A percentile compares a stretch with the other conserved stretches of the same genome.
phyloP scores from a whole-genome alignment of 2,329 filamentous ascomycete species.

The Colletotrichum lindemuthianum region DNA sequence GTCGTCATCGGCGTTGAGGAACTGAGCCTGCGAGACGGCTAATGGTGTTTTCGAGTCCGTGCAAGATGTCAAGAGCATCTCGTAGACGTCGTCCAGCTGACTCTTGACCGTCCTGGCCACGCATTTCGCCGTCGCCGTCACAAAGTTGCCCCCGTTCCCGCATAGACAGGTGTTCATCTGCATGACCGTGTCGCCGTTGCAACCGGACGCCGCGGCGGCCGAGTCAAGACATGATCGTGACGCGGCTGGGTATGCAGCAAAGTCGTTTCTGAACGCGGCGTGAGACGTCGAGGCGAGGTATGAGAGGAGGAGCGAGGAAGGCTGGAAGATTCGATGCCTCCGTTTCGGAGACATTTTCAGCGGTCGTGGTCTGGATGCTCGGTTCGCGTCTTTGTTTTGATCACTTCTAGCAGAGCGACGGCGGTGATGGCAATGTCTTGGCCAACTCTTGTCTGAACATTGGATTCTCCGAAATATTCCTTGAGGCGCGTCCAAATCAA shows the following conservation, averaged over 20 bases:
- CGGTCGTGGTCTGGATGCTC: constrained; percentile 14
- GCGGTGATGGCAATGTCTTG: constrained; percentile 5
- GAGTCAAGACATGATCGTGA: constrained; percentile 24
- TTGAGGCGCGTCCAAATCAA: not conserved
- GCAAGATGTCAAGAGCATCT: constrained; percentile 56
- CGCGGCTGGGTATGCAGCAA: constrained; percentile 21
- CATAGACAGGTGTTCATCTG: constrained; percentile 31
- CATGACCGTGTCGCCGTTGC: constrained; percentile 24
- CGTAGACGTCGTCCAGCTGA: constrained; percentile 55
- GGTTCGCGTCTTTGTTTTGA: constrained; percentile 11
- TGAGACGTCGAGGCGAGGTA: constrained; percentile 17
- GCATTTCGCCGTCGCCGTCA: constrained; percentile 58
- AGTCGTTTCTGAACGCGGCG: constrained; percentile 26
- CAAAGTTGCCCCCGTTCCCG: constrained; percentile 52
- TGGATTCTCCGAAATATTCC: not conserved
- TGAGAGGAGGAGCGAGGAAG: constrained; percentile 23
- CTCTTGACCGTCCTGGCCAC: constrained; percentile 48
- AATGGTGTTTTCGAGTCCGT: constrained; percentile 55
- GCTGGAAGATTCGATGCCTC: constrained; percentile 15
- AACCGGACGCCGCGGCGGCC: constrained; percentile 26
- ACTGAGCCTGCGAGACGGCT: constrained; percentile 53
- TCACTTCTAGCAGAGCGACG: constrained; percentile 11
- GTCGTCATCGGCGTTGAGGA: constrained; percentile 42
- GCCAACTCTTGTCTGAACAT: constrained; percentile 13
- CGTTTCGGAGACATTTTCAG: constrained; percentile 26